These are phyloP conservation scores for Auriculariales sp. DNA, from an alignment of 768 basidiomycete genomes.

Conservation along the genomic window DNA sequence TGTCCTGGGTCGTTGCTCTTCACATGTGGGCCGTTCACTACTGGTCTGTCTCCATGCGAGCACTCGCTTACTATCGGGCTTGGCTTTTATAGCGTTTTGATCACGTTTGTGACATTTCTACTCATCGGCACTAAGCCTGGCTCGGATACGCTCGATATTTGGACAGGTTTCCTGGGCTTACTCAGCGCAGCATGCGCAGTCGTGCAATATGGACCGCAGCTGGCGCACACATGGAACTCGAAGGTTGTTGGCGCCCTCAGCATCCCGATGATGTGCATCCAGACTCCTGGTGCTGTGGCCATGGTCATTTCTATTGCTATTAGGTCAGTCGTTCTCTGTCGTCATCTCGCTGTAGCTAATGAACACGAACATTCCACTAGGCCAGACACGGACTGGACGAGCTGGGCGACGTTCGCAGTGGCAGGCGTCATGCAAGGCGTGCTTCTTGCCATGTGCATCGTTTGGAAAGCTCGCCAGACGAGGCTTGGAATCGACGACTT, in stretches of 20 bases:
- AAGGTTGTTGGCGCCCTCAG: constrained; percentile 86
- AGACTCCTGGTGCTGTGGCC: constrained; percentile 77
- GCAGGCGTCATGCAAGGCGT: constrained; percentile 74
- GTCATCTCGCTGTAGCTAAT: neutral
- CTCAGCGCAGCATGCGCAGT: constrained; percentile 64
- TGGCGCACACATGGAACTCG: constrained; percentile 59
- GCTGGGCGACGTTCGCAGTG: constrained; percentile 70
- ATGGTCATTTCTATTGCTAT: constrained; percentile 77
- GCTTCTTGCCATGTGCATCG: constrained; percentile 72
- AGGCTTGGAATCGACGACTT: constrained; percentile 78
- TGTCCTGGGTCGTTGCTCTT: constrained; percentile 52
- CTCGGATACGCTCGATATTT: constrained; percentile 27
- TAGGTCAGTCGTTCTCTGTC: constrained; percentile 23
- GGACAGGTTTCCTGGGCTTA: constrained; percentile 83
- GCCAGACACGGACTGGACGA: constrained; percentile 77
- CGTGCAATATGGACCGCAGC: constrained; percentile 80
- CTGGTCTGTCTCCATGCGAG: neutral
- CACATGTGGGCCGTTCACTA: constrained; percentile 53
- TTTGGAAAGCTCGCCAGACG: constrained; percentile 71
- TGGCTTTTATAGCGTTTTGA: constrained; percentile 29
- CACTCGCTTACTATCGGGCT: neutral
- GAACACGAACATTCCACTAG: constrained; percentile 17
- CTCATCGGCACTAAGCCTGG: constrained; percentile 33
- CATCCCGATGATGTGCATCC: constrained; percentile 92
- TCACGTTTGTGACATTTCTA: constrained; percentile 44